A percentile compares a stretch with the other conserved stretches of the same genome.
phyloP scores from a whole-genome alignment of 176 grass and related monocot genomes.

The Alloteropsis semialata region DNA sequence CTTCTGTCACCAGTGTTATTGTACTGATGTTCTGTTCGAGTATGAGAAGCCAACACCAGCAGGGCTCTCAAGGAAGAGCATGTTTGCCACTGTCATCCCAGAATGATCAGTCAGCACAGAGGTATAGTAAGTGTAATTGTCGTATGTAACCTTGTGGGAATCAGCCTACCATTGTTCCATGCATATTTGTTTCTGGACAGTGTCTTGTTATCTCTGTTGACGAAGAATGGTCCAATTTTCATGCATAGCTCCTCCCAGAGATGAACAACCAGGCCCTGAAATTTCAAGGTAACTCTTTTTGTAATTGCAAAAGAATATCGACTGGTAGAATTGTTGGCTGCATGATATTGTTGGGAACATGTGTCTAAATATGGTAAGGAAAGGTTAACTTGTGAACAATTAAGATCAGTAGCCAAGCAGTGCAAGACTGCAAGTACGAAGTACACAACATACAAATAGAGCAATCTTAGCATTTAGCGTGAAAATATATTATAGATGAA shows the following conservation, averaged over 20 bases:
- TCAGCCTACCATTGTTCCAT: slow-evolving; percentile 51
- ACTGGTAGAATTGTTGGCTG: neutral
- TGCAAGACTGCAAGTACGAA: neutral
- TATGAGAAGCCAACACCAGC: slow-evolving; percentile 65
- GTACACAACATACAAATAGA: neutral
- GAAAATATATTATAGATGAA: neutral
- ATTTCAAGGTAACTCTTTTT: slow-evolving; percentile 14
- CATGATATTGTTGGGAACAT: neutral
- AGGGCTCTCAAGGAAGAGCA: slow-evolving; percentile 62
- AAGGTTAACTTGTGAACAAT: neutral
- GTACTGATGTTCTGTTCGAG: slow-evolving; percentile 48
- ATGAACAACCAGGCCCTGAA: slow-evolving; percentile 66
- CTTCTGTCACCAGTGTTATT: slow-evolving; percentile 35
- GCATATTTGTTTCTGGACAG: slow-evolving; percentile 48
- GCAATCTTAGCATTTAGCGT: neutral
- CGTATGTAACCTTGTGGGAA: neutral
- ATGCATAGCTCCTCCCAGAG: slow-evolving; percentile 54
- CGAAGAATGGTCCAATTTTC: slow-evolving; percentile 62
- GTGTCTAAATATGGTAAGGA: neutral
- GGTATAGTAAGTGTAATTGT: neutral
- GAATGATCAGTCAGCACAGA: slow-evolving; percentile 6
- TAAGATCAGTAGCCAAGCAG: neutral
- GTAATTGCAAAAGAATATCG: neutral
- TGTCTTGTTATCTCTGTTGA: slow-evolving; percentile 49
- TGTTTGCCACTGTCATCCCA: slow-evolving; percentile 48